Conservation (phyloP, 2,329 filamentous ascomycete genomes). For the Lachnellula willkommii region DNA sequence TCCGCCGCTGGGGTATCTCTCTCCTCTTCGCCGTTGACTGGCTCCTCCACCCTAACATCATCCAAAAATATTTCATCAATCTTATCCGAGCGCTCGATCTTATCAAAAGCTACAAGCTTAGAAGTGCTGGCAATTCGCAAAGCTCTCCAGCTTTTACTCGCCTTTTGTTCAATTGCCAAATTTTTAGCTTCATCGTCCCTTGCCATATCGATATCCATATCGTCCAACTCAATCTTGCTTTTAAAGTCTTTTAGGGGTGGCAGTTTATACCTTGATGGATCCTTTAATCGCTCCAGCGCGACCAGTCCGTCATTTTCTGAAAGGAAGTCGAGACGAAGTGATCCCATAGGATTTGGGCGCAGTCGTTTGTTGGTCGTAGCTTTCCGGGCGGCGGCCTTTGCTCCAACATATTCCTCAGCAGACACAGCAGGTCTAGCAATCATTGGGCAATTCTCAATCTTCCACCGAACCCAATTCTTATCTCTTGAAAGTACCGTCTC, state of each 20-base stretch:
- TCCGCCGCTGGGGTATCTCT: not conserved
- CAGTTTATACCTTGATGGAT: slow-evolving; percentile 57
- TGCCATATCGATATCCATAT: slow-evolving; percentile 83
- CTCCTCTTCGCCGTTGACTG: slow-evolving; percentile 31
- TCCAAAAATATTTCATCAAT: slow-evolving; percentile 54
- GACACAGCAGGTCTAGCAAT: slow-evolving; percentile 74
- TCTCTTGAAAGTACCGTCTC: slow-evolving; percentile 92
- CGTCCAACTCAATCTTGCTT: slow-evolving; percentile 68
- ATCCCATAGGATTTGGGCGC: slow-evolving; percentile 62
- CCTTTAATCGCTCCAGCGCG: slow-evolving; percentile 65
- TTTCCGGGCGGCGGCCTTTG: slow-evolving; percentile 60
- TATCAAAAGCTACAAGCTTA: slow-evolving; percentile 75
- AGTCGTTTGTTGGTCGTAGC: slow-evolving; percentile 67
- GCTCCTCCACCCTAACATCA: slow-evolving; percentile 33
- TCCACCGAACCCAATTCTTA: slow-evolving; percentile 99
- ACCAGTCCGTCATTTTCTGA: slow-evolving; percentile 56
- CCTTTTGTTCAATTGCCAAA: slow-evolving; percentile 62
- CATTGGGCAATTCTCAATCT: slow-evolving; percentile 84
- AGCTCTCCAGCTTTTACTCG: slow-evolving; percentile 86
- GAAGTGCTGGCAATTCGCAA: slow-evolving; percentile 72
- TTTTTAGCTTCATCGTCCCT: slow-evolving; percentile 54
- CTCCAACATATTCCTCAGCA: slow-evolving; percentile 61
- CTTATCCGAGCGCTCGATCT: slow-evolving; percentile 77
- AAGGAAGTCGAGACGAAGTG: slow-evolving; percentile 74
- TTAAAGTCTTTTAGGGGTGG: slow-evolving; percentile 68